A percentile compares a stretch with the other conserved stretches of the same genome.
phyloP scores from a whole-genome alignment of 495 filamentous ascomycete species.

The Penicillium soppii region DNA sequence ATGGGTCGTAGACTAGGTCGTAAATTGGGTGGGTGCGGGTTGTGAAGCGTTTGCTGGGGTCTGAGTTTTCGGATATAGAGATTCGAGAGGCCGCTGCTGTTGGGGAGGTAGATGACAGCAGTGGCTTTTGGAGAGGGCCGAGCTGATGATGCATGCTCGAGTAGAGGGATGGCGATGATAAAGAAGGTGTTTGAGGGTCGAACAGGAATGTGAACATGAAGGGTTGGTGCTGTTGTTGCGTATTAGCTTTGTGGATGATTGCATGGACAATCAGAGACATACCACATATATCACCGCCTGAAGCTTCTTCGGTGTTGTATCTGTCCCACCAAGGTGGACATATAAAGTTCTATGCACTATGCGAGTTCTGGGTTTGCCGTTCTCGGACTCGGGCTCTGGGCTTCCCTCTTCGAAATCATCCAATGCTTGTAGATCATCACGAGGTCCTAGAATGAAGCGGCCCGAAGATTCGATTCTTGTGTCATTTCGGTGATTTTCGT shows the following conservation, averaged over 20 bases:
- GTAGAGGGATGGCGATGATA: slow-evolving; percentile 72
- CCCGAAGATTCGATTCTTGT: slow-evolving; percentile 4
- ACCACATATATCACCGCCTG: slow-evolving; percentile 72
- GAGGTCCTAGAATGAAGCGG: slow-evolving; percentile 26
- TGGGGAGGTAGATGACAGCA: slow-evolving; percentile 65
- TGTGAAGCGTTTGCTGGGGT: slow-evolving; percentile 28
- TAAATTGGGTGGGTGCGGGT: slow-evolving; percentile 57
- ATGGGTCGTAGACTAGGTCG: slow-evolving; percentile 84
- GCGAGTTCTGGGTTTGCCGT: slow-evolving; percentile 31
- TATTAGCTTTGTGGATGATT: background rate
- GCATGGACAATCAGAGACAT: slow-evolving; percentile 14
- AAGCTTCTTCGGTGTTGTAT: slow-evolving; percentile 44
- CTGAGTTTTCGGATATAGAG: slow-evolving; percentile 27
- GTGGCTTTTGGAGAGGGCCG: slow-evolving; percentile 68
- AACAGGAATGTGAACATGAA: slow-evolving; percentile 94
- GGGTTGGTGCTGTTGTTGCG: slow-evolving; percentile 58
- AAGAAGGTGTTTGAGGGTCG: slow-evolving; percentile 61
- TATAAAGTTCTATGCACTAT: slow-evolving; percentile 53
- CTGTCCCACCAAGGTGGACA: slow-evolving; percentile 29
- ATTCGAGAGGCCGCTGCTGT: slow-evolving; percentile 50
- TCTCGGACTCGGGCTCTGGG: slow-evolving; percentile 18
- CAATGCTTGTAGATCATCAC: slow-evolving; percentile 26
- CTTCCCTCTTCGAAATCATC: slow-evolving; percentile 31
- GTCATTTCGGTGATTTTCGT: background rate
- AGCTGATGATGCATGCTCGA: slow-evolving; percentile 80